Conservation (phyloP, 441 rosid species). For the Arabidopsis lyrata region DNA sequence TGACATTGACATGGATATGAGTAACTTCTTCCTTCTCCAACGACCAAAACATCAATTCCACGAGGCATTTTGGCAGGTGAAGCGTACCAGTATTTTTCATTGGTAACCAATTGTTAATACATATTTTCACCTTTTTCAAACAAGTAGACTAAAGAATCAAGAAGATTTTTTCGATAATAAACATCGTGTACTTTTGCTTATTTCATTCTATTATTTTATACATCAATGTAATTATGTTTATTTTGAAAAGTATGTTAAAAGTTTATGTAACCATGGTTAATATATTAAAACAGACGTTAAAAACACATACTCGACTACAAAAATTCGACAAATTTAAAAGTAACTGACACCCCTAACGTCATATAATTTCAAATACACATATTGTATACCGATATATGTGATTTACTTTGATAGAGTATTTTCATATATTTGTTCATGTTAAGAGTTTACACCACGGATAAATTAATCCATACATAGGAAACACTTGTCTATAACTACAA, state of each 20-base stretch:
- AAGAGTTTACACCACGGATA: neutral
- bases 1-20: constrained; percentile 10
- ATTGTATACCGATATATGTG: neutral
- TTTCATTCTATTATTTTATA: neutral
- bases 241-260: too few species aligned
- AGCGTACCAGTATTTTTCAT: constrained; percentile 23
- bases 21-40: constrained; percentile 27
- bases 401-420: neutral
- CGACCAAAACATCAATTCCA: constrained; percentile 42
- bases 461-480: neutral
- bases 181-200: neutral
- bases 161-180: neutral
- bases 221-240: neutral
- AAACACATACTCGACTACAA: neutral
- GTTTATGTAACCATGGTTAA: too few species aligned
- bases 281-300: neutral
- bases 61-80: constrained; percentile 48
- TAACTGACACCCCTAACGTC: neutral
- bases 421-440: neutral
- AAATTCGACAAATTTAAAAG: neutral
- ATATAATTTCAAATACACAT: neutral
- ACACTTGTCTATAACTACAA: neutral
- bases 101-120: neutral
- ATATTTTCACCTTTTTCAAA: neutral
- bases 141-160: neutral